Evolutionary conservation across 2,329 filamentous ascomycete species (phyloP).

Genomic region (Xylaria sp.): DNA sequence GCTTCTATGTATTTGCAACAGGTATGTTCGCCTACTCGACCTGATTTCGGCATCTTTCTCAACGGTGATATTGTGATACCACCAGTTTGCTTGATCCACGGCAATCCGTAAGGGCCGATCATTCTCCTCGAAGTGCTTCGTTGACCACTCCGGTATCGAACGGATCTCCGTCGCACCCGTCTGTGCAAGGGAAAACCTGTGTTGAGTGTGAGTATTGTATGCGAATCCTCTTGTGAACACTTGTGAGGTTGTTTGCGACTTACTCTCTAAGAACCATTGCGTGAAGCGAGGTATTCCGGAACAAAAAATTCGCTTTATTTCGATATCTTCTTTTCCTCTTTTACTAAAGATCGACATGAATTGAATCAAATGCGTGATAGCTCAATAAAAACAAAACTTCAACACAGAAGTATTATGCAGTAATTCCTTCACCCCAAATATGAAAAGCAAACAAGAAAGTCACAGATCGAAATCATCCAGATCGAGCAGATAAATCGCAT

Average conservation of each 20-base stretch:
- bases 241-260: neutral
- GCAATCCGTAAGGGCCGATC: constrained; percentile 26
- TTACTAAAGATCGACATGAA: neutral
- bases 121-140: constrained; percentile 22
- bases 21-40: constrained; percentile 9
- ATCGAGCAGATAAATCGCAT: no score
- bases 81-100: constrained; percentile 24
- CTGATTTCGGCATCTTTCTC: constrained; percentile 18
- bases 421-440: no score
- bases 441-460: no score
- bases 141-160: constrained; percentile 21
- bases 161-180: constrained; percentile 13
- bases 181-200: constrained; percentile 19
- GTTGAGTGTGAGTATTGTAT: neutral
- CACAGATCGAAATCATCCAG: no score
- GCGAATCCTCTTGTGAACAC: neutral
- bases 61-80: constrained; percentile 20
- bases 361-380: no score
- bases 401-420: no score
- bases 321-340: neutral
- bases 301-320: neutral
- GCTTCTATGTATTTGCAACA: neutral
- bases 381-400: no score
- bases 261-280: constrained; percentile 17
- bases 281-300: neutral